Base-by-base conservation (phyloP, 768 basidiomycete genomes). In the Pulveroboletus frians region DNA sequence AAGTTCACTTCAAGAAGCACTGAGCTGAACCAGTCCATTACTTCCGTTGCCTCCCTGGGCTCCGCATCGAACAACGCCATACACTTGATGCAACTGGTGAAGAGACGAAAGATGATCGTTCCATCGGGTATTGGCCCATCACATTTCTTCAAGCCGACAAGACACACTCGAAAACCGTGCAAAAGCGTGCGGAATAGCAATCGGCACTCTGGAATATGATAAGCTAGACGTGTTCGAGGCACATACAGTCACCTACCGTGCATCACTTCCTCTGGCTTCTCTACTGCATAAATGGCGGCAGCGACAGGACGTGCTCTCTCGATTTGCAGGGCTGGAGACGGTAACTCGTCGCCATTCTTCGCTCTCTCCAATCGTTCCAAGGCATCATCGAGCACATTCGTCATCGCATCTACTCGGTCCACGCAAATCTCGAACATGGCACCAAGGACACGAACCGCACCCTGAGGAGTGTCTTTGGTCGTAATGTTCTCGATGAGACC, bases 241-340 rank as follows among this genome's bases (percentile, higher is more conserved):
- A 29, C 9, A 39, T 30, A 39, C 29, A 21, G 11, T 18, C 15
- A 68, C 80, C 52, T 43, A 91, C 92, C 92, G 62, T 83, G 79
- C 21, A 92, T 71, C 44, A 91, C 75, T 51, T 88, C 85, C 62
- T 92, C 93, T 1, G 86, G 81, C 43, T 84, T 87, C 56, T 96
- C 94, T 2, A 80, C 73, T 8, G 87, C 85, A 55, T 83, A 92
- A 6, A 83, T 76, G 4, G 88, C 82, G 34, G 81, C 81, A 23
- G 84, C 81, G 3, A 95, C 78, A 8, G 95, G 92, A 52, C 93
- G 83, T 5, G 82, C 76, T 65, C 85, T 88, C 70, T 99, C 96
- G 23, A 98, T 85, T 42, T 79, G 73, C 20, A 83, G 69, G 47
- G 78, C 75, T 47, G 89, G 86, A 18, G 78, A 65, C 21, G 66